Percentiles rank a stretch among this genome's conserved stretches.
phyloP scores from a whole-genome alignment of 805 yeast species.

The Scheffersomyces amazonensis region DNA sequence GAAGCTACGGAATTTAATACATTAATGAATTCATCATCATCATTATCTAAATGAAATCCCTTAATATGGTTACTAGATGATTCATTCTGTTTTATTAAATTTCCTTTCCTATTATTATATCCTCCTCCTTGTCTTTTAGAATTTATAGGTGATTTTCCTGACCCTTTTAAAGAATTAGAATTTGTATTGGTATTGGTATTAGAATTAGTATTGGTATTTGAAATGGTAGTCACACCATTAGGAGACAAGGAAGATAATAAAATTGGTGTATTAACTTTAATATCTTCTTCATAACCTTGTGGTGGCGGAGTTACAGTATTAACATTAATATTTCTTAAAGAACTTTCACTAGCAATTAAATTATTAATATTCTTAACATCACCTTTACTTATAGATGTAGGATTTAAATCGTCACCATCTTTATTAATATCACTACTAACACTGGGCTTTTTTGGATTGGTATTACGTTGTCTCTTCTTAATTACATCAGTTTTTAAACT shows the following conservation, averaged over 20 bases:
- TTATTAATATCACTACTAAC: constrained; percentile 8
- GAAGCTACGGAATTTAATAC: background rate
- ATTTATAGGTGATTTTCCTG: no score
- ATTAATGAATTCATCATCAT: constrained; percentile 3
- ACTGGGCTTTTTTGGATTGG: constrained; percentile 18
- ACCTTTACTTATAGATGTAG: constrained; percentile 29
- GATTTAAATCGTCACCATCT: constrained; percentile 51
- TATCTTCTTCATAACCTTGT: background rate
- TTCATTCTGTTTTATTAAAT: no score
- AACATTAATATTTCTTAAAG: constrained; percentile 2
- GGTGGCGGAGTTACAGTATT: background rate
- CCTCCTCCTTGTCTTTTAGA: no score
- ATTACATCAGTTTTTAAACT: constrained; percentile 90
- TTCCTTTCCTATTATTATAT: no score
- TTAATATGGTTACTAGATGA: no score
- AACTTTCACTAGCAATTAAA: background rate
- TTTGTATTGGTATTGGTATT: no score
- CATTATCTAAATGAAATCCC: background rate
- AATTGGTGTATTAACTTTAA: constrained; percentile 1
- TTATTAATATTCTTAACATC: background rate
- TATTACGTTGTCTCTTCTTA: constrained; percentile 74
- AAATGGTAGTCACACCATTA: background rate
- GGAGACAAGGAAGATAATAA: constrained; percentile 1
- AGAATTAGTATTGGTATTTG: no score
- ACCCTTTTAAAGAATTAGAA: no score